Evolutionary conservation across 1,284 basidiomycete genomes (phyloP).

Genomic region (Ceratobasidium sp.): DNA sequence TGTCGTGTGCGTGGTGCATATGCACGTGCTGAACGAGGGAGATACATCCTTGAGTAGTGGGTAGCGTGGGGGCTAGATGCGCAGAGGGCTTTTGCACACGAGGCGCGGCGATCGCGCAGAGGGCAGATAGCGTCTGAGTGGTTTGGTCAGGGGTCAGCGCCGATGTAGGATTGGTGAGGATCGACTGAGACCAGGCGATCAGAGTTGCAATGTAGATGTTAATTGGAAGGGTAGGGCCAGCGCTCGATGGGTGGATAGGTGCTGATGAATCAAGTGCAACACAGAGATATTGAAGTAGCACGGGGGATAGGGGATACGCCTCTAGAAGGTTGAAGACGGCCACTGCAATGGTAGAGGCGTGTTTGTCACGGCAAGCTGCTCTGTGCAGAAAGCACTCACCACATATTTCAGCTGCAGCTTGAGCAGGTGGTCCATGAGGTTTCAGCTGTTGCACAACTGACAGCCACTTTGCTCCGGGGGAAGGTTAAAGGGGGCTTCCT

Average conservation of each 20-base stretch:
- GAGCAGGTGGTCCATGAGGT: not conserved
- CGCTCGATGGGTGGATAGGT: not conserved
- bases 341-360: not conserved
- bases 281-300: conserved; percentile 28
- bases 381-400: conserved; percentile 5
- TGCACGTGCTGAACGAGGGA: conserved; percentile 34
- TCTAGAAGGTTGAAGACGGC: conserved; percentile 36
- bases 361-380: not conserved
- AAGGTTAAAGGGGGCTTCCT: conserved; percentile 6
- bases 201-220: conserved; percentile 29
- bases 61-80: conserved; percentile 32
- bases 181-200: conserved; percentile 29
- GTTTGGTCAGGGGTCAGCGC: conserved; percentile 19
- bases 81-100: conserved; percentile 30
- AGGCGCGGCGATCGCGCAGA: conserved; percentile 38
- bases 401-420: conserved; percentile 37
- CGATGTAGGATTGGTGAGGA: conserved; percentile 12
- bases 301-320: conserved; percentile 32
- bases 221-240: conserved; percentile 20
- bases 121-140: conserved; percentile 24
- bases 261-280: conserved; percentile 29
- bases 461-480: conserved; percentile 13
- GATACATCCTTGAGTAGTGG: conserved; percentile 36
- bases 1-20: conserved; percentile 33
- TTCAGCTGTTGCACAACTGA: conserved; percentile 36